These are phyloP conservation scores for Nicotiana tabacum DNA, from an alignment of 257 asterid species.

Conservation along the genomic window DNA sequence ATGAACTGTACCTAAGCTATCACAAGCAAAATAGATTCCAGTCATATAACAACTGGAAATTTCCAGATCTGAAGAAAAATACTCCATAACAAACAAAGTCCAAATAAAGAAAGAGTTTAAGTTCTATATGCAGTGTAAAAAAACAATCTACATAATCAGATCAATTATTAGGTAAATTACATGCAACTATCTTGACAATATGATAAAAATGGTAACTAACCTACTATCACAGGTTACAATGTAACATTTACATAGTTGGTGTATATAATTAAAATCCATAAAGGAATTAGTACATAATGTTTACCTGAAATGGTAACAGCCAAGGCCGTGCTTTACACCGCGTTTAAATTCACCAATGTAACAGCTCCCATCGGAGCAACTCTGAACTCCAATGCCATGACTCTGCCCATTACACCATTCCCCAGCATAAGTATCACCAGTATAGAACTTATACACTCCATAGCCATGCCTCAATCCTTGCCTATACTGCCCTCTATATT, in stretches of 20 bases:
- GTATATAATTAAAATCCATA: no score
- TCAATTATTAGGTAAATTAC: no score
- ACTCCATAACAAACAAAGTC: not conserved
- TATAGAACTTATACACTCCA: conserved; percentile 70
- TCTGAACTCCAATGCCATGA: conserved; percentile 77
- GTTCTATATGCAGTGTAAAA: no score
- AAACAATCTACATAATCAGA: no score
- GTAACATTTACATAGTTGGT: no score
- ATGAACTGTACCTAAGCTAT: not conserved
- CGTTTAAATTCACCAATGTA: conserved; percentile 68
- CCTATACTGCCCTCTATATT: conserved; percentile 75
- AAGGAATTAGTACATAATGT: not conserved
- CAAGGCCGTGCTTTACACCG: conserved; percentile 82
- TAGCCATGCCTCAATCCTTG: conserved; percentile 79
- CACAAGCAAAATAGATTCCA: not conserved
- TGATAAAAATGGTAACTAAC: no score
- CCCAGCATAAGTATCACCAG: conserved; percentile 79
- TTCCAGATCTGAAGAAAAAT: not conserved
- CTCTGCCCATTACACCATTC: conserved; percentile 93
- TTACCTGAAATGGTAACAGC: conserved; percentile 90
- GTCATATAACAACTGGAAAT: not conserved
- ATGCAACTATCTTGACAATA: no score
- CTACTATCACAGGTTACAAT: no score
- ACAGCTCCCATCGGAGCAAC: conserved; percentile 88
- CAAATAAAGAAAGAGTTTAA: not conserved